Evolutionary conservation across 2,329 filamentous ascomycete genomes (phyloP).

Genomic region (Epichloe gansuensis): DNA sequence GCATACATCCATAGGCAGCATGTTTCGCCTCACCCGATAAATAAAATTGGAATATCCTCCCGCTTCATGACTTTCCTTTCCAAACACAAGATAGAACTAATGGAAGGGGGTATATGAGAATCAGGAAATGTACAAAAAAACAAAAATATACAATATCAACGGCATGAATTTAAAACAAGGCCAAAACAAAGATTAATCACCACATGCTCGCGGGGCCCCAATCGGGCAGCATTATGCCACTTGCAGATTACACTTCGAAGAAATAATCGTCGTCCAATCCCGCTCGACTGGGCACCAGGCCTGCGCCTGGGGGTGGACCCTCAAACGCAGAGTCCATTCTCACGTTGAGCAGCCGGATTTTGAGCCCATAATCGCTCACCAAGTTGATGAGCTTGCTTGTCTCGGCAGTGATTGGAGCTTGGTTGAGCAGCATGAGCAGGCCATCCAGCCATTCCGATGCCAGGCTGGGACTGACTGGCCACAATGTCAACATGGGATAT

Average conservation of each 20-base stretch:
- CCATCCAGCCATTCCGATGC: constrained; percentile 97
- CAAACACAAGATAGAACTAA: not conserved
- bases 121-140: not conserved
- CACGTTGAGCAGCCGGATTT: constrained; percentile 86
- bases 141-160: too few relatives aligned
- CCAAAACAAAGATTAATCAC: too few relatives aligned
- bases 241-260: constrained; percentile 53
- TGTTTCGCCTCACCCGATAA: not conserved
- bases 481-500: constrained; percentile 66
- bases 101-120: constrained; percentile 2
- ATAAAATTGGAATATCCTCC: not conserved
- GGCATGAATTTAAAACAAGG: too few relatives aligned
- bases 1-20: not conserved
- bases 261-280: constrained; percentile 88
- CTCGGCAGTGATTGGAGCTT: constrained; percentile 92
- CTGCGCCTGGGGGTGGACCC: constrained; percentile 54
- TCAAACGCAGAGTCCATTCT: constrained; percentile 67
- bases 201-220: too few relatives aligned
- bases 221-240: too few relatives aligned
- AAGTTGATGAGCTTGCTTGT: constrained; percentile 81
- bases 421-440: constrained; percentile 84
- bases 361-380: constrained; percentile 81
- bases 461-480: constrained; percentile 66
- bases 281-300: constrained; percentile 67
- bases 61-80: not conserved